Conservation (phyloP, 228 moss, liverwort and hornwort species). For the Sphagnum fallax region DNA sequence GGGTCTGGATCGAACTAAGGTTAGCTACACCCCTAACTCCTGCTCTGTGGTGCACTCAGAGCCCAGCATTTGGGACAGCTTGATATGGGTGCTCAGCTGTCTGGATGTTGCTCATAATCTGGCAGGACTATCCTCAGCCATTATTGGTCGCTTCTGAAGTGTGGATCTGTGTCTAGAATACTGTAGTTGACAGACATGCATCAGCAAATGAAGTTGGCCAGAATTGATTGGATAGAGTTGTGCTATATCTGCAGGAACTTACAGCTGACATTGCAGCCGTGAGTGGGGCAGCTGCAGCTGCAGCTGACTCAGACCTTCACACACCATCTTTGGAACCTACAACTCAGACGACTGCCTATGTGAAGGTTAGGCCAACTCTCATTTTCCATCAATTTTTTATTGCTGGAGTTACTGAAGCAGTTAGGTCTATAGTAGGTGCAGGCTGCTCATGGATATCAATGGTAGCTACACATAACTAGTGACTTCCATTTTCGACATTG, state of each 20-base stretch:
- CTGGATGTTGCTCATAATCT: not conserved
- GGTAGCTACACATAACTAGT: too few relatives aligned
- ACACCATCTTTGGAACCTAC: constrained; percentile 32
- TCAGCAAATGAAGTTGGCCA: not conserved
- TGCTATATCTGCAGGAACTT: constrained; percentile 41
- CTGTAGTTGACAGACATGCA: not conserved
- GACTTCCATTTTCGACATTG: too few relatives aligned
- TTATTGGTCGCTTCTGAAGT: not conserved
- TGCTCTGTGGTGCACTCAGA: not conserved
- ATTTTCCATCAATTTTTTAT: too few relatives aligned
- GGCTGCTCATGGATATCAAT: too few relatives aligned
- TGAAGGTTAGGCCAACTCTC: constrained; percentile 39
- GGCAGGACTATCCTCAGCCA: not conserved
- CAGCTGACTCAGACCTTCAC: constrained; percentile 10
- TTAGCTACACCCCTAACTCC: constrained; percentile 11
- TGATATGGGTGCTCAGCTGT: not conserved
- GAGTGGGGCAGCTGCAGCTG: constrained; percentile 23
- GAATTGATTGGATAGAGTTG: not conserved
- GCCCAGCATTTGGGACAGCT: not conserved
- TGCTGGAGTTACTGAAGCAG: too few relatives aligned
- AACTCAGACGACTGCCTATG: constrained; percentile 74
- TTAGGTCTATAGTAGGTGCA: not conserved
- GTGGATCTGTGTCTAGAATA: not conserved
- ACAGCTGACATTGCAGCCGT: constrained; percentile 61
- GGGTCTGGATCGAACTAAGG: constrained; percentile 83